phyloP scores from a whole-genome alignment of 139 green algal species.

The Zygnema circumcarinatum region DNA sequence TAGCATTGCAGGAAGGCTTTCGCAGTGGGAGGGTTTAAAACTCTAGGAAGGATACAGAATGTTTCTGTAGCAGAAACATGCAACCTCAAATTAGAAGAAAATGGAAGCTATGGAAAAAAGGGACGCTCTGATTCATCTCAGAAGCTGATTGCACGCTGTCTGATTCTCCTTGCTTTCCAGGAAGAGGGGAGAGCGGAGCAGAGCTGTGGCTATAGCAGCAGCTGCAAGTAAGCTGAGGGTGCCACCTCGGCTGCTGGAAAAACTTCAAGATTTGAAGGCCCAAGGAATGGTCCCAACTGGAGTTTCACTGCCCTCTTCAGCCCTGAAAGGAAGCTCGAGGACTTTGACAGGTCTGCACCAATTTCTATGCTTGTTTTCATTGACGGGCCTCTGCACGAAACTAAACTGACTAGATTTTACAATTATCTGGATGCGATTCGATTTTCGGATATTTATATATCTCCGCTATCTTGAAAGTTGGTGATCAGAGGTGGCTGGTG shows the following conservation, averaged over 20 bases:
- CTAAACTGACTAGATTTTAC: too few species aligned
- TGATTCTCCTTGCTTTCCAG: background rate
- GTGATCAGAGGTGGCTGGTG: background rate
- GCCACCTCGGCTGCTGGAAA: background rate
- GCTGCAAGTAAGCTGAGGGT: background rate
- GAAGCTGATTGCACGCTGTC: background rate
- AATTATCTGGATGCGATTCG: background rate
- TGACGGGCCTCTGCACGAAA: too few species aligned
- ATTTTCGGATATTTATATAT: background rate
- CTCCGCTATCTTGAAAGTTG: background rate
- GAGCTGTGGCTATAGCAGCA: background rate
- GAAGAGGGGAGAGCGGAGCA: background rate
- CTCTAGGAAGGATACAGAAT: too few species aligned
- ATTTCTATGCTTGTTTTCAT: background rate
- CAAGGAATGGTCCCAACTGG: background rate
- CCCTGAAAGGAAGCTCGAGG: background rate
- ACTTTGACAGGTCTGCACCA: background rate
- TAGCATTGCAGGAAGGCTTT: too few species aligned
- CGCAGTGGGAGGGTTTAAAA: too few species aligned
- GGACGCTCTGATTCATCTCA: background rate
- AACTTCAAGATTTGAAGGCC: background rate
- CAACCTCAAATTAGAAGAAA: too few species aligned
- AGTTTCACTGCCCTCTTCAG: background rate
- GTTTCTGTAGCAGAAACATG: too few species aligned
- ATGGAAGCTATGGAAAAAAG: too few species aligned